Conservation (phyloP, 2,329 filamentous ascomycete genomes). For the Pseudogymnoascus sp. region DNA sequence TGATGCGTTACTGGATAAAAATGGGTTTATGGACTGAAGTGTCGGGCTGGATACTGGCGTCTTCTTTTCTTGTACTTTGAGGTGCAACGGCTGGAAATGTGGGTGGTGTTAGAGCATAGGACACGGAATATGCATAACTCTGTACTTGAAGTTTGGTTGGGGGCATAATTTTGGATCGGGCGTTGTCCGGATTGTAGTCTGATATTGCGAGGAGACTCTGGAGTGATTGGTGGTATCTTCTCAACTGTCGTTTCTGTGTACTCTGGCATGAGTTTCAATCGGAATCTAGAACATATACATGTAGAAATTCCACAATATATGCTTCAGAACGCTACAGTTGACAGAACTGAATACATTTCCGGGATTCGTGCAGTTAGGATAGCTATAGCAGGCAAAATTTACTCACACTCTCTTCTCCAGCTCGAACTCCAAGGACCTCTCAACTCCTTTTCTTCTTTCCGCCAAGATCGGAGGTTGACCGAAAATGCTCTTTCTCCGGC, state of each 20-base stretch:
- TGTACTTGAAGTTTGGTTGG: background rate
- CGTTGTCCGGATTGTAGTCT: background rate
- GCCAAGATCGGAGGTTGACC: background rate
- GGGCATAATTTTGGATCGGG: background rate
- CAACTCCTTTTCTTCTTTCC: background rate
- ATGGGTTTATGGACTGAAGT: conserved; percentile 11
- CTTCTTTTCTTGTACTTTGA: background rate
- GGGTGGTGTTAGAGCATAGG: background rate
- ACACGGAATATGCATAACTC: background rate
- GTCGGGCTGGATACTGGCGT: background rate
- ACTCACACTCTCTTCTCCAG: background rate
- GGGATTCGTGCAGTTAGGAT: background rate
- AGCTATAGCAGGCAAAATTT: background rate
- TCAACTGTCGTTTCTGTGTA: background rate
- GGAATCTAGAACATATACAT: background rate
- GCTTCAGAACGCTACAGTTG: background rate
- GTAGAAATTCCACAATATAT: background rate
- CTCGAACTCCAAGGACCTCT: background rate
- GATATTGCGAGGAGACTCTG: background rate
- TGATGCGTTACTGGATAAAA: conserved; percentile 10
- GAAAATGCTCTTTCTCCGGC: too few species aligned
- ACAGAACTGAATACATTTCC: background rate
- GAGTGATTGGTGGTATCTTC: background rate
- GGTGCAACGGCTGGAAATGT: background rate
- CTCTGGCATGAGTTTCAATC: background rate